Percentiles rank a stretch among this genome's conserved stretches.
Conservation (phyloP, 2,329 filamentous ascomycete species). For the Remersonia thermophila region DNA sequence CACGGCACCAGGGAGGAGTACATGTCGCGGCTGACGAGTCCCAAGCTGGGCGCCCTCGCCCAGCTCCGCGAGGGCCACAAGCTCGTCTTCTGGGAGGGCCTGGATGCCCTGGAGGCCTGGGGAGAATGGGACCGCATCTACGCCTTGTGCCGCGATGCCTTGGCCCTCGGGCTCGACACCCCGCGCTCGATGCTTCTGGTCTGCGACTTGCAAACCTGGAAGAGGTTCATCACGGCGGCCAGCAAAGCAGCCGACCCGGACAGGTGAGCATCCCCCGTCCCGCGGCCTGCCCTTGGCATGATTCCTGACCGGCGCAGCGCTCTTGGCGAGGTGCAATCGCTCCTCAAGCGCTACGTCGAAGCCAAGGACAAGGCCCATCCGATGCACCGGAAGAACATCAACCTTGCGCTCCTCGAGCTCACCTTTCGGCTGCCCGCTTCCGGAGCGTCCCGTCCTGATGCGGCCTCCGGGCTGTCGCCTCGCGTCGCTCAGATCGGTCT, state of each 20-base stretch:
- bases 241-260: constrained; percentile 18
- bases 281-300: not conserved
- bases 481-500: constrained; percentile 22
- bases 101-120: constrained; percentile 26
- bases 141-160: constrained; percentile 30
- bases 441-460: constrained; percentile 3
- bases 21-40: constrained; percentile 26
- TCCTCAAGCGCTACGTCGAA: constrained; percentile 19
- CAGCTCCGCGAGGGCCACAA: constrained; percentile 37
- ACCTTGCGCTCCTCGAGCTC: constrained; percentile 22
- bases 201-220: constrained; percentile 30
- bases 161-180: constrained; percentile 27
- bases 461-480: constrained; percentile 10
- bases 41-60: constrained; percentile 28
- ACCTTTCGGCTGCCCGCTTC: constrained; percentile 19
- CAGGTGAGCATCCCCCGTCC: constrained; percentile 11
- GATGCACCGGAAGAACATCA: constrained; percentile 26
- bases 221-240: constrained; percentile 22
- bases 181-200: constrained; percentile 30
- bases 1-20: constrained; percentile 32
- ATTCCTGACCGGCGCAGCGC: constrained; percentile 12
- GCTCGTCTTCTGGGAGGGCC: constrained; percentile 31
- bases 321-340: constrained; percentile 18
- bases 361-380: constrained; percentile 17
- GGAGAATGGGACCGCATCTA: constrained; percentile 32